These are phyloP conservation scores for Geosmithia putterillii DNA, from an alignment of 2,329 filamentous ascomycete species.

Conservation along the genomic window DNA sequence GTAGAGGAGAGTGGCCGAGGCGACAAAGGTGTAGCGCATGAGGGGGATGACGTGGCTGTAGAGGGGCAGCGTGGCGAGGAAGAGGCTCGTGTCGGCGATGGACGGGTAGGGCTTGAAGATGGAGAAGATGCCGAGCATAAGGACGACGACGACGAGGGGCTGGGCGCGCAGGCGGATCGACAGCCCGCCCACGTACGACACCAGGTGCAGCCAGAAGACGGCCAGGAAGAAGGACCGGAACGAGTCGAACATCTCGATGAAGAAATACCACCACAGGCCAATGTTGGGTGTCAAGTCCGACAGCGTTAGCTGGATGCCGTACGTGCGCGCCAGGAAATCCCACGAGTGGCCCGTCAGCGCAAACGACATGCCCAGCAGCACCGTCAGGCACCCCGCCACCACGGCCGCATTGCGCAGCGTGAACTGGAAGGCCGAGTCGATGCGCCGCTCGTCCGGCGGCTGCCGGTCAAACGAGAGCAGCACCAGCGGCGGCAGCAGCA, in stretches of 20 bases:
- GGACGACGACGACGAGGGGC: slow-evolving; percentile 72
- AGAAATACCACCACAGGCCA: slow-evolving; percentile 99
- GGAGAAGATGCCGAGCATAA: slow-evolving; percentile 79
- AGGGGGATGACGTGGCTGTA: slow-evolving; percentile 89
- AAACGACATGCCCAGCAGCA: slow-evolving; percentile 60
- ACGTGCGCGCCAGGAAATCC: slow-evolving; percentile 81
- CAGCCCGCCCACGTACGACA: slow-evolving; percentile 78
- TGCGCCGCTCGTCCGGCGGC: slow-evolving; percentile 14
- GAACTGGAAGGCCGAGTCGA: slow-evolving; percentile 33
- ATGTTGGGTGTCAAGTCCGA: slow-evolving; percentile 91
- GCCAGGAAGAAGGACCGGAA: slow-evolving; percentile 95
- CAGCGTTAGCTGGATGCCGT: slow-evolving; percentile 82
- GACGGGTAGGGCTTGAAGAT: slow-evolving; percentile 97
- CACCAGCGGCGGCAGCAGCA: slow-evolving; percentile 73
- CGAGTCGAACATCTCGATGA: slow-evolving; percentile 98
- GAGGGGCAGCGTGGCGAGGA: slow-evolving; percentile 69
- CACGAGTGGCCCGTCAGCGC: slow-evolving; percentile 65
- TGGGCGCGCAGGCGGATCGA: slow-evolving; percentile 74
- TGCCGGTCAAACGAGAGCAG: slow-evolving; percentile 68
- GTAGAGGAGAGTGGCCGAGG: slow-evolving; percentile 73
- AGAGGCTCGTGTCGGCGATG: slow-evolving; percentile 79
- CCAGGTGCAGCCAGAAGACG: slow-evolving; percentile 94
- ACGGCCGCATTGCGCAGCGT: slow-evolving; percentile 37
- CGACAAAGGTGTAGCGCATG: slow-evolving; percentile 87
- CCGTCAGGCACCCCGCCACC: slow-evolving; percentile 40